Base-by-base conservation (phyloP, 2,329 filamentous ascomycete genomes). In the Curvularia spicifera region DNA sequence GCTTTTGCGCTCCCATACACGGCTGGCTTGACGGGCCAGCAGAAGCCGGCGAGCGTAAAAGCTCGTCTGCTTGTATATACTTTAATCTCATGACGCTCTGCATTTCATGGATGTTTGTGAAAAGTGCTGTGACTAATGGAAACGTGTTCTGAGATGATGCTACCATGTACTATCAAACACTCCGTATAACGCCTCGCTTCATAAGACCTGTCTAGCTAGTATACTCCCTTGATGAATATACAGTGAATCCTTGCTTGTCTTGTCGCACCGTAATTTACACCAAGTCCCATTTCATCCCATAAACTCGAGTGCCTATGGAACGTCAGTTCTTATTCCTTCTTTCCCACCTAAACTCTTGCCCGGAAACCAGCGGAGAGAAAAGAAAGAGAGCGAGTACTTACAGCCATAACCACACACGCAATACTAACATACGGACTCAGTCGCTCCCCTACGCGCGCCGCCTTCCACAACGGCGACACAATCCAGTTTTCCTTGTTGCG, bases 401-500 rank as follows among this genome's bases (percentile, higher is more conserved):
- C 95, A 66, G 95, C 95, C 93, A 99, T 98, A 70, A 92, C 79
- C 31, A 97, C 83, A 76, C 94, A 98, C 77, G 92, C 96, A 75
- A 98, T 82, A 80, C 92, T 96, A 71, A 99, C 91, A 78, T 98
- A 98, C 42, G 95, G 95, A 76, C 93, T 97, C 66, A 99, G 77
- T 64, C 95, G 83, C 82, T 99, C 95, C 37, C 95, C 95, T 75
- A 99, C 88, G 64, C 95, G 85, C 26, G 95, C 95, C 64, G 88
- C 93, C 80, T 98, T 97, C 95, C 95, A 99, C 76, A 98, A 96
- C 61, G 96, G 89, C 51, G 92, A 91, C 69, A 92, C 86, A 50
- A 92, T 80, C 13, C 90, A 93, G 64, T 70, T 91, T 70, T 94
- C 87, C 82, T 96, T 97, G 78, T 97, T 95, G 51, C 91, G 85